Conservation (phyloP, 2,329 filamentous ascomycete species). For the Trichophyton verrucosum region DNA sequence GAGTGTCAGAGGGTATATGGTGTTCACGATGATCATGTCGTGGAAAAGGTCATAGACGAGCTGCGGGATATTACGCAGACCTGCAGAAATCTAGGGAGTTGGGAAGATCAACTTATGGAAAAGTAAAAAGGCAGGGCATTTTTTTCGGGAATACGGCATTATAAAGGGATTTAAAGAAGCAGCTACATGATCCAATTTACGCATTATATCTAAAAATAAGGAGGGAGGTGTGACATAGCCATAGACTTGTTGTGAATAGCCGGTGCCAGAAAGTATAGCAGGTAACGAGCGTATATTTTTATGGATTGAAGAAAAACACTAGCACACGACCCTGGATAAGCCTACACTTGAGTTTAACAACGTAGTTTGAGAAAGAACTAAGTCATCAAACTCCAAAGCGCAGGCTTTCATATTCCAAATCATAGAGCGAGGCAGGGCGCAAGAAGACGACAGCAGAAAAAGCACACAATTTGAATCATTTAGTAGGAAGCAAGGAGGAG, state of each 20-base stretch:
- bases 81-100: conserved; percentile 31
- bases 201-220: not conserved
- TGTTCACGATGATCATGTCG: conserved; percentile 20
- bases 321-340: not conserved
- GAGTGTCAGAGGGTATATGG: conserved; percentile 58
- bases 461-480: not conserved
- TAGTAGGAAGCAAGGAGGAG: conserved; percentile 1
- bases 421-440: not conserved
- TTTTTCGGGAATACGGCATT: not conserved
- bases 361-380: not conserved
- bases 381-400: not conserved
- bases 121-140: not conserved
- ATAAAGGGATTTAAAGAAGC: not conserved
- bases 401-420: not conserved
- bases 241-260: not conserved
- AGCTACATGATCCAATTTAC: not conserved
- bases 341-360: not conserved
- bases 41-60: conserved; percentile 21
- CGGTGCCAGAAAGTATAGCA: not conserved
- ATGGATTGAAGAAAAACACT: not conserved
- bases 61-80: conserved; percentile 27
- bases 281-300: not conserved
- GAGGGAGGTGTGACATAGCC: too few relatives aligned
- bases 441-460: not conserved
- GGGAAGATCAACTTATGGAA: conserved; percentile 24